Evolutionary conservation across 1,139 yeast genomes (phyloP).

Genomic region (Petasospora rhodanensis): DNA sequence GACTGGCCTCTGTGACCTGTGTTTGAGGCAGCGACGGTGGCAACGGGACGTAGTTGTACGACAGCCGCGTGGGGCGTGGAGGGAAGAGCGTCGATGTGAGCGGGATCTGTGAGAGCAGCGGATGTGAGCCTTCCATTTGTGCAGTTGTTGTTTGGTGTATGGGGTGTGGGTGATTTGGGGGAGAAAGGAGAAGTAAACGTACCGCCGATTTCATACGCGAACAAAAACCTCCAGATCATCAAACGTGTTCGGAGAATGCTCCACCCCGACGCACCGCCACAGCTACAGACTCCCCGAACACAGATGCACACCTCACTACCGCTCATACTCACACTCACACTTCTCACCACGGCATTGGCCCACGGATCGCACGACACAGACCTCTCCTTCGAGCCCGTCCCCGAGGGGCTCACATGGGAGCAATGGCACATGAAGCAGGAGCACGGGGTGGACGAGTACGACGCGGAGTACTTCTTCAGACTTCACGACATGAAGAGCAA

Average conservation of each 20-base stretch:
- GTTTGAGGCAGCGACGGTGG: constrained; percentile 31
- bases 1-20: constrained; percentile 25
- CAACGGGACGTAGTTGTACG: constrained; percentile 42
- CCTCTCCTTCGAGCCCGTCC: constrained; percentile 35
- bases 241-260: too few relatives aligned
- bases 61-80: constrained; percentile 54
- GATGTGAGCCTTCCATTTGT: constrained; percentile 6
- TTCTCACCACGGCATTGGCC: constrained; percentile 2
- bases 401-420: constrained; percentile 60
- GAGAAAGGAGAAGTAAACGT: too few relatives aligned
- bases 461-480: constrained; percentile 72
- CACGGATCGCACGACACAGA: constrained; percentile 19
- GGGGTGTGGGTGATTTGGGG: too few relatives aligned
- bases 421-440: constrained; percentile 89
- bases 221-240: too few relatives aligned
- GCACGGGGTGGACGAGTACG: constrained; percentile 72
- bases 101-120: constrained; percentile 38
- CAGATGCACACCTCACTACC: too few relatives aligned
- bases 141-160: neutral
- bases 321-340: constrained; percentile 1
- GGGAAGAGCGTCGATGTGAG: constrained; percentile 51
- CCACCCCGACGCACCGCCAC: too few relatives aligned
- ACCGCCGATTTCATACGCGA: too few relatives aligned
- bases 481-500: constrained; percentile 65
- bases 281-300: too few relatives aligned